phyloP scores from a whole-genome alignment of 768 basidiomycete species.

The Auricularia sp. region DNA sequence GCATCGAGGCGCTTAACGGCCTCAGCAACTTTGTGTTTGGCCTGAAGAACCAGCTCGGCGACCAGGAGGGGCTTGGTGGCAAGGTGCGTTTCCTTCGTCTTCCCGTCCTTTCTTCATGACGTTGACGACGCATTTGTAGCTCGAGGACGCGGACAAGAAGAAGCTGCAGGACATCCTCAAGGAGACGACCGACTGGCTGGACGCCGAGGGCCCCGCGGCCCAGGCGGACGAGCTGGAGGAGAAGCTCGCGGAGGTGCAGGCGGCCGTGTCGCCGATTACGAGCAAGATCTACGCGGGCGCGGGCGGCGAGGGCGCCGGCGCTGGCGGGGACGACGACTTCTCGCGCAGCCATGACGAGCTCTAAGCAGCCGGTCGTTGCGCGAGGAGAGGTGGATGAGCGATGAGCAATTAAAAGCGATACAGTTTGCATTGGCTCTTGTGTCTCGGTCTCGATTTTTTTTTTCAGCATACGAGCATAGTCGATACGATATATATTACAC shows the following conservation, averaged over 20 bases:
- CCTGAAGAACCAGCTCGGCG: slow-evolving; percentile 77
- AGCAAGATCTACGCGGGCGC: too few relatives aligned
- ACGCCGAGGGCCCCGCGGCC: slow-evolving; percentile 70
- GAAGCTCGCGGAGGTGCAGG: slow-evolving; percentile 28
- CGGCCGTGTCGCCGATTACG: too few relatives aligned
- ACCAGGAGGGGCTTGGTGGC: slow-evolving; percentile 46
- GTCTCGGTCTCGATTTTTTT: too few relatives aligned
- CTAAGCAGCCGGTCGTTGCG: slow-evolving; percentile 2
- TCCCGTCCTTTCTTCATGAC: not conserved
- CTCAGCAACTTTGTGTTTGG: slow-evolving; percentile 78
- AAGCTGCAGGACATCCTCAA: slow-evolving; percentile 71
- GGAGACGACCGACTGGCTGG: slow-evolving; percentile 88
- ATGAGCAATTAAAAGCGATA: too few relatives aligned
- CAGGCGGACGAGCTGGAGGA: slow-evolving; percentile 85
- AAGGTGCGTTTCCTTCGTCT: slow-evolving; percentile 27
- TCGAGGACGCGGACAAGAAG: slow-evolving; percentile 75
- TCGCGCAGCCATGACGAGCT: slow-evolving; percentile 17
- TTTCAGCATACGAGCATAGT: too few relatives aligned
- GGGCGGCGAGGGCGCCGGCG: too few relatives aligned
- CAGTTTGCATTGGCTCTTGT: too few relatives aligned
- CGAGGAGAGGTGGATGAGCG: not conserved
- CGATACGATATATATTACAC: too few relatives aligned
- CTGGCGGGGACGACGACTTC: too few relatives aligned
- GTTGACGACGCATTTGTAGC: slow-evolving; percentile 7
- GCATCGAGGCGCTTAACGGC: slow-evolving; percentile 75